Evolutionary conservation across 2,329 filamentous ascomycete genomes (phyloP).

Genomic region (Alternaria viburni): DNA sequence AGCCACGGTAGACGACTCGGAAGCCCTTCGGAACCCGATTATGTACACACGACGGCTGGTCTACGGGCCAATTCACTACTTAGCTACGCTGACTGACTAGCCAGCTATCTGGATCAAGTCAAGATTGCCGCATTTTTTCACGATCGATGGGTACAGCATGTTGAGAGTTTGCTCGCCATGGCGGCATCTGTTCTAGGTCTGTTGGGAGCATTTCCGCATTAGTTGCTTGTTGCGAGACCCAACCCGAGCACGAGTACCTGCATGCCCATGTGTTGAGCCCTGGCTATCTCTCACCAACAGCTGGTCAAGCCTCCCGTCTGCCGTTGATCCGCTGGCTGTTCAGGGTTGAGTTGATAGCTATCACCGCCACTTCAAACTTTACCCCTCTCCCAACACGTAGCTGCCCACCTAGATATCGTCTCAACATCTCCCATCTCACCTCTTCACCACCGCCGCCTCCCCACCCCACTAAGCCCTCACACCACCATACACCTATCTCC

Average conservation of each 20-base stretch:
- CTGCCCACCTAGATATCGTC: neutral
- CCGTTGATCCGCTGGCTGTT: constrained; percentile 15
- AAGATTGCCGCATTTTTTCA: neutral
- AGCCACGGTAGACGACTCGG: constrained; percentile 22
- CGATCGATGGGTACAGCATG: neutral
- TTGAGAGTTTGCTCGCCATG: constrained; percentile 7
- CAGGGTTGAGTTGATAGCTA: neutral
- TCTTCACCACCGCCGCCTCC: constrained; percentile 3
- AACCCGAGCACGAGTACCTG: constrained; percentile 12
- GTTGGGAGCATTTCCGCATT: constrained; percentile 33
- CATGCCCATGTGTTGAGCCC: constrained; percentile 20
- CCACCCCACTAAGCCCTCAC: neutral
- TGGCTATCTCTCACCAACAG: constrained; percentile 30
- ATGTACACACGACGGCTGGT: neutral
- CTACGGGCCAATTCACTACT: neutral
- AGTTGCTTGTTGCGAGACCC: constrained; percentile 28
- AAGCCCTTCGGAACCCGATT: constrained; percentile 20
- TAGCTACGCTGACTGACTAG: neutral
- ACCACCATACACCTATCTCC: neutral
- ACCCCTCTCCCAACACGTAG: constrained; percentile 2
- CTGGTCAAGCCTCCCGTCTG: constrained; percentile 15
- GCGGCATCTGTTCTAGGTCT: constrained; percentile 4
- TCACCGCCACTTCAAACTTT: neutral
- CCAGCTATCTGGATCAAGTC: neutral
- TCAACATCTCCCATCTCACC: neutral